phyloP scores from a whole-genome alignment of 345 rosid genomes.

The Tarenaya hassleriana region DNA sequence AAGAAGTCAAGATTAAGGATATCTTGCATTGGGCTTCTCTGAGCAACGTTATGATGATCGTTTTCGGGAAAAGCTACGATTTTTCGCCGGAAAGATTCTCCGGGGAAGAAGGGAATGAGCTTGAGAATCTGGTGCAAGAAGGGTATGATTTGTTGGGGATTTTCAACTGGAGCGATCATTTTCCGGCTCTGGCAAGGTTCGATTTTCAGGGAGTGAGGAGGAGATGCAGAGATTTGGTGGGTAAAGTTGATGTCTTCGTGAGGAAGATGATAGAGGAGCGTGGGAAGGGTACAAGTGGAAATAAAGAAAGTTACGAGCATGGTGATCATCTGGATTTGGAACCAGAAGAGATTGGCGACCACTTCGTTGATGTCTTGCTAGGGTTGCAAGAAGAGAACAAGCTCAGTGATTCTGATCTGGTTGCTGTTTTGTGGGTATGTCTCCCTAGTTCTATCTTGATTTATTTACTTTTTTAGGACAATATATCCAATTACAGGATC shows the following conservation, averaged over 20 bases:
- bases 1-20: conserved; percentile 22
- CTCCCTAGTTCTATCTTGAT: too few relatives aligned
- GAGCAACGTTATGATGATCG: conserved; percentile 34
- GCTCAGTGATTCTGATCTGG: conserved; percentile 32
- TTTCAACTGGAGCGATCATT: conserved; percentile 69
- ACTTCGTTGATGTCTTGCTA: conserved; percentile 39
- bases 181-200: conserved; percentile 28
- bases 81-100: background rate
- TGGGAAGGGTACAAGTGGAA: conserved; percentile 21
- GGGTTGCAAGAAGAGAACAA: conserved; percentile 29
- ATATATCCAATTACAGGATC: too few relatives aligned
- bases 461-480: too few relatives aligned
- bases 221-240: conserved; percentile 22
- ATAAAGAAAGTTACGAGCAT: background rate
- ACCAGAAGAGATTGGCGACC: conserved; percentile 21
- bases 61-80: conserved; percentile 32
- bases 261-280: conserved; percentile 44
- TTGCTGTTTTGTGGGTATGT: conserved; percentile 38
- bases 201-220: conserved; percentile 31
- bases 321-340: conserved; percentile 16
- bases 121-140: conserved; percentile 30
- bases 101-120: conserved; percentile 18
- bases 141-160: conserved; percentile 36
- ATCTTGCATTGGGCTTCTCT: conserved; percentile 28
- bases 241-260: conserved; percentile 40